Evolutionary conservation across 768 basidiomycete species (phyloP).

Genomic region (Amyloporia xantha): DNA sequence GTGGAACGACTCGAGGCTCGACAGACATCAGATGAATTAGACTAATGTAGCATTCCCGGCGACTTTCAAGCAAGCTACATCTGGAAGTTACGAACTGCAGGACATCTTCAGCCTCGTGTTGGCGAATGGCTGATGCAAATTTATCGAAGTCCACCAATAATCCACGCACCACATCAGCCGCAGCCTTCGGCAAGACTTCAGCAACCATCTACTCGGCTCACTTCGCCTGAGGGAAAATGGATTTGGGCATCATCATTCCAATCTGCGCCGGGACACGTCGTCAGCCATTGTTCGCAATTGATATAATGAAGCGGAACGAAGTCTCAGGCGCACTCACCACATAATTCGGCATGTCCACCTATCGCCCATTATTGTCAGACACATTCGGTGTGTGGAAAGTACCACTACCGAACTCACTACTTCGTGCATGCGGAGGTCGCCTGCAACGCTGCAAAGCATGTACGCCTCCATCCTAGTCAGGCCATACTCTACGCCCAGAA

Average conservation of each 20-base stretch:
- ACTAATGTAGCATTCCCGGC: too few species aligned
- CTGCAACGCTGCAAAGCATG: conserved; percentile 55
- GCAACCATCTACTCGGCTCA: too few species aligned
- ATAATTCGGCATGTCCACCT: conserved; percentile 66
- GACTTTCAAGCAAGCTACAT: too few species aligned
- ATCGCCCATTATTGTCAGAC: neutral
- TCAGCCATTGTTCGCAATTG: neutral
- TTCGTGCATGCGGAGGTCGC: conserved; percentile 55
- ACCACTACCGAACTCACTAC: conserved; percentile 46
- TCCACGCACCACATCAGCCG: too few species aligned
- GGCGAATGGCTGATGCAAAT: too few species aligned
- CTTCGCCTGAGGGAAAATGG: conserved; percentile 27
- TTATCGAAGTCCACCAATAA: too few species aligned
- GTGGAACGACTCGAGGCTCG: too few species aligned
- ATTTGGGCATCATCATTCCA: conserved; percentile 50
- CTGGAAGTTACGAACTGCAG: too few species aligned
- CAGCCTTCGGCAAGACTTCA: too few species aligned
- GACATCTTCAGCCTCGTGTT: too few species aligned
- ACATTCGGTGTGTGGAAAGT: too few species aligned
- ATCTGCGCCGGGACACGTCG: conserved; percentile 28
- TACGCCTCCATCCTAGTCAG: conserved; percentile 46
- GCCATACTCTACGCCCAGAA: conserved; percentile 37
- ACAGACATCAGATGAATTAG: too few species aligned
- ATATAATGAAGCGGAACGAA: neutral
- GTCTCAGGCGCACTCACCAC: conserved; percentile 34